Conservation (phyloP, 805 yeast species). For the Candida silvatica region DNA sequence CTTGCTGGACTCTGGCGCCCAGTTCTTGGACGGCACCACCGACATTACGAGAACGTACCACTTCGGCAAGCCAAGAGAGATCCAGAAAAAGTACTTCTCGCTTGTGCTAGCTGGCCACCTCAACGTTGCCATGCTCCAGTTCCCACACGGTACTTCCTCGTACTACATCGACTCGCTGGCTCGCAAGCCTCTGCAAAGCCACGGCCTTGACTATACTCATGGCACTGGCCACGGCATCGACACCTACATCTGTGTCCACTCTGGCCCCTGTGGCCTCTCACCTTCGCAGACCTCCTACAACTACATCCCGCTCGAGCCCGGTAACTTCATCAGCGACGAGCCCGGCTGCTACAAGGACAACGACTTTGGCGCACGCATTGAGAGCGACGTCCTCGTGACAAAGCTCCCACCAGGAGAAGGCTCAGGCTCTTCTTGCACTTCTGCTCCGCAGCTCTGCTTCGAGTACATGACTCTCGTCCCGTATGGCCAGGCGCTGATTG, state of each 20-base stretch:
- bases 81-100: constrained; percentile 64
- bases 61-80: constrained; percentile 46
- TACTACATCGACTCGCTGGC: constrained; percentile 73
- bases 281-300: constrained; percentile 23
- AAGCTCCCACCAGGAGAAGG: constrained; percentile 11
- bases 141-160: constrained; percentile 74
- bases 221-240: constrained; percentile 99
- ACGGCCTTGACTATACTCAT: constrained; percentile 82
- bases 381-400: constrained; percentile 65
- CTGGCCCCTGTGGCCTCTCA: constrained; percentile 85
- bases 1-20: constrained; percentile 86
- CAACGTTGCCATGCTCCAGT: constrained; percentile 70
- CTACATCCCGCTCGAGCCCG: constrained; percentile 46
- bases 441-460: constrained; percentile 52
- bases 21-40: constrained; percentile 89
- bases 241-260: constrained; percentile 83
- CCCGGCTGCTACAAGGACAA: constrained; percentile 93
- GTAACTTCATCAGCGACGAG: constrained; percentile 81
- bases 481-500: constrained; percentile 69
- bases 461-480: constrained; percentile 86
- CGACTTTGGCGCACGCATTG: constrained; percentile 84
- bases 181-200: constrained; percentile 71
- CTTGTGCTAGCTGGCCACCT: constrained; percentile 87
- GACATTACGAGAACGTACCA: constrained; percentile 89
- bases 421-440: too few relatives aligned